Percentiles rank a stretch among this genome's conserved stretches.
Evolutionary conservation across 2,329 filamentous ascomycete genomes (phyloP).

Genomic region (Xylariaceae sp.): DNA sequence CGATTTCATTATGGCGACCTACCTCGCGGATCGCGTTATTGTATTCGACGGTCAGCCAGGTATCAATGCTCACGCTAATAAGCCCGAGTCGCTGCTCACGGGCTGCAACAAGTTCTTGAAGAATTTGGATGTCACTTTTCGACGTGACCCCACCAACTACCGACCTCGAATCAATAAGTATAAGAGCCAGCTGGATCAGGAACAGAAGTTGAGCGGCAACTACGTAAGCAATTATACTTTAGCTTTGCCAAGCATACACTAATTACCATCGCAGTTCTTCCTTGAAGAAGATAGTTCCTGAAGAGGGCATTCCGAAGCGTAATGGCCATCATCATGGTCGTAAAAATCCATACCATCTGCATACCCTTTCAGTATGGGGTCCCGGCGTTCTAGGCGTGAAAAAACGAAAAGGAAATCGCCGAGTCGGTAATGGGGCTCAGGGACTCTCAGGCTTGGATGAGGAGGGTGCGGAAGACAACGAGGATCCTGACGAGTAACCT

Average conservation of each 20-base stretch:
- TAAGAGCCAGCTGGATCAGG: conserved; percentile 92
- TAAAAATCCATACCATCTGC: conserved; percentile 27
- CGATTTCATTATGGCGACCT: conserved; percentile 95
- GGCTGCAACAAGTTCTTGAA: conserved; percentile 96
- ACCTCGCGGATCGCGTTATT: conserved; percentile 83
- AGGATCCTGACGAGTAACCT: conserved; percentile 60
- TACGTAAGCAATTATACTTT: conserved; percentile 59
- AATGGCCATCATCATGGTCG: conserved; percentile 26
- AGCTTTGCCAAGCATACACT: not conserved
- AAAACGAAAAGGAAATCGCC: conserved; percentile 30
- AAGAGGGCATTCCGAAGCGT: conserved; percentile 56
- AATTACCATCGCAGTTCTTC: conserved; percentile 67
- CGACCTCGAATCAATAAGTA: conserved; percentile 98
- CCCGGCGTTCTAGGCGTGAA: conserved; percentile 49
- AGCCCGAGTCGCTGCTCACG: conserved; percentile 85
- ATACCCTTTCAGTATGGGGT: conserved; percentile 34
- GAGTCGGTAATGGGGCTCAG: conserved; percentile 14
- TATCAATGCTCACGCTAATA: conserved; percentile 80
- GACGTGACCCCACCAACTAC: conserved; percentile 93
- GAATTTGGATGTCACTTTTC: conserved; percentile 97
- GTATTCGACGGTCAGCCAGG: conserved; percentile 96
- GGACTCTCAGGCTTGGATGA: conserved; percentile 32
- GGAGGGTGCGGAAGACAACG: conserved; percentile 61
- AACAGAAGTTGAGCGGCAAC: conserved; percentile 91
- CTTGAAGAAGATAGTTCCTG: conserved; percentile 69